Conservation (phyloP, 192 early-diverging fungal species). For the Backusella sp. region DNA sequence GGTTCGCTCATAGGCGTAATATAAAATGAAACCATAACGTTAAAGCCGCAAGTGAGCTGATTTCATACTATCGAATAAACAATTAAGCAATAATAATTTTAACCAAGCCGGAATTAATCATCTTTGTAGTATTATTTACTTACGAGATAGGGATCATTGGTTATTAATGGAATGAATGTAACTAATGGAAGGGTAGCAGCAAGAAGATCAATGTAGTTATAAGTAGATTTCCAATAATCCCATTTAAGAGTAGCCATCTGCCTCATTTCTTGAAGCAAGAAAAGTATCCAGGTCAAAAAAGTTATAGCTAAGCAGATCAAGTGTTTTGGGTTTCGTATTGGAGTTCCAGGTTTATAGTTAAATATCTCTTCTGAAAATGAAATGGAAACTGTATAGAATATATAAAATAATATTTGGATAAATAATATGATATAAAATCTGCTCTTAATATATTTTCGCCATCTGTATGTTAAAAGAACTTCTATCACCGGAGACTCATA, state of each 20-base stretch:
- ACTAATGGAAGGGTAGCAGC: background rate
- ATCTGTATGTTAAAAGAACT: slow-evolving; percentile 14
- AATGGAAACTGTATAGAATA: background rate
- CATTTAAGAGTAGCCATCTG: background rate
- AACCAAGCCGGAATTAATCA: too few species aligned
- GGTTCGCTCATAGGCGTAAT: background rate
- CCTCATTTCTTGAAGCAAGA: background rate
- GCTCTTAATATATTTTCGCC: background rate
- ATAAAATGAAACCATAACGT: slow-evolving; percentile 11
- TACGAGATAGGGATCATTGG: background rate
- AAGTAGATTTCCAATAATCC: background rate
- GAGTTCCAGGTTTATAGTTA: background rate
- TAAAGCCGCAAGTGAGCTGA: background rate
- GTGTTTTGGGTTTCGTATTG: background rate
- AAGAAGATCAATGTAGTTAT: background rate
- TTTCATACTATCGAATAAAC: background rate
- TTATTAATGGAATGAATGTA: background rate
- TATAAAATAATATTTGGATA: background rate
- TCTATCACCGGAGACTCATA: slow-evolving; percentile 1
- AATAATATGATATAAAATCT: background rate
- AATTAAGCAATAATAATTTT: background rate
- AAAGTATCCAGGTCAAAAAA: background rate
- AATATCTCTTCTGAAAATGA: slow-evolving; percentile 2
- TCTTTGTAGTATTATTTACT: background rate
- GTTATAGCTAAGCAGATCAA: background rate